phyloP scores from a whole-genome alignment of 2,329 filamentous ascomycete species.

The Sporothrix variecibatus region DNA sequence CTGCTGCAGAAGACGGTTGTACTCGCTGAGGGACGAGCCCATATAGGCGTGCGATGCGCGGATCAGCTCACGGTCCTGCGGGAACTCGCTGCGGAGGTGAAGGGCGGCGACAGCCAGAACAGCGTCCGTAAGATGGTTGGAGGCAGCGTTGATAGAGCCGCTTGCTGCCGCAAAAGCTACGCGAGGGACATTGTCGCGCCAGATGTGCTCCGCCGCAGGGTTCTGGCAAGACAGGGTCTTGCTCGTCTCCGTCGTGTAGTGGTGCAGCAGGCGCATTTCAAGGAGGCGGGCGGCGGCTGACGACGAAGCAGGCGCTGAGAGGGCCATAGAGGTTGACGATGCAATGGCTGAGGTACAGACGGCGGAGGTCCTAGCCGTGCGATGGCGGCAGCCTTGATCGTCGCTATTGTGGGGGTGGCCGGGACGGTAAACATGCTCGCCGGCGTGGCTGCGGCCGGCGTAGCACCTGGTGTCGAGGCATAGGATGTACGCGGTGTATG shows the following conservation, averaged over 20 bases:
- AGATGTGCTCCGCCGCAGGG: constrained; percentile 56
- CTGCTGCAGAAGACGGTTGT: constrained; percentile 56
- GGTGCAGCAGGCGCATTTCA: constrained; percentile 65
- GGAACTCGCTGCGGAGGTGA: constrained; percentile 58
- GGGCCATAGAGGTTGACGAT: constrained; percentile 40
- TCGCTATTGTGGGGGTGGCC: constrained; percentile 30
- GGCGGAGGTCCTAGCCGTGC: constrained; percentile 14
- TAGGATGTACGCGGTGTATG: constrained; percentile 30
- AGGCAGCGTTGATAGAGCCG: constrained; percentile 32
- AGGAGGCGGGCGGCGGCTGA: constrained; percentile 48
- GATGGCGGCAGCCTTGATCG: constrained; percentile 29
- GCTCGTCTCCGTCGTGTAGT: constrained; percentile 62
- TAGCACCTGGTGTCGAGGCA: constrained; percentile 17
- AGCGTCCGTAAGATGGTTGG: constrained; percentile 62
- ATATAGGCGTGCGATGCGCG: constrained; percentile 66
- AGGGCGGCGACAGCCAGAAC: constrained; percentile 65
- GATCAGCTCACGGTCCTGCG: constrained; percentile 61
- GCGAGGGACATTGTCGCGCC: constrained; percentile 61
- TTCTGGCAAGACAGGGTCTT: constrained; percentile 60
- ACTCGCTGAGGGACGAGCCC: constrained; percentile 63
- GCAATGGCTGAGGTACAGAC: constrained; percentile 38
- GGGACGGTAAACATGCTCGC: constrained; percentile 26
- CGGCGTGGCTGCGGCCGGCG: constrained; percentile 31
- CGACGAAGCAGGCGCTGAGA: constrained; percentile 42
- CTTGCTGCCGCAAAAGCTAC: constrained; percentile 57